Base-by-base conservation (phyloP, 768 basidiomycete genomes). In the Lanmaoa pseudosensibilis region DNA sequence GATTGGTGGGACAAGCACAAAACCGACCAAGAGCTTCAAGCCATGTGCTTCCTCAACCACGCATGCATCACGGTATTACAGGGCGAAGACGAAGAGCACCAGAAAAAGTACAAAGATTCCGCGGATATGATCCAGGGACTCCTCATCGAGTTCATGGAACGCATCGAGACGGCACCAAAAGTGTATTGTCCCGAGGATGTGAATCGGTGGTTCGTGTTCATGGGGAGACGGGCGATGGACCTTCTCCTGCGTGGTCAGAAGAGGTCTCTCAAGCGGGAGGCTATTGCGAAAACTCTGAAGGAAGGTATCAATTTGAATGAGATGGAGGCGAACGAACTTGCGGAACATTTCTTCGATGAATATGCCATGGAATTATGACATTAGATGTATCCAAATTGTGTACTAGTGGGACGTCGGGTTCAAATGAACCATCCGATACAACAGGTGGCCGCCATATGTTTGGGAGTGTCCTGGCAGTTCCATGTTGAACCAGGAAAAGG, bases 401-500 rank as follows among this genome's bases (percentile, higher is more conserved):
- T 18, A 52, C 15, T 19, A 8, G 16, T 13, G 11, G 15, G 15
- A 15, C 49, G 7, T 25, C 4, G 13, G 45, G n/a, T 27, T 52
- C 51, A 32, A 43, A 39, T 18, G 43, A 51, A 45, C 2, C 40
- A 3, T 45, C 54, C 60, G 46, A 55, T n/a, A n/a, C n/a, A n/a
- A n/a, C n/a, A n/a, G n/a, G n/a, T n/a, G n/a, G 38, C 77, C 77
- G 2, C 63, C 63, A 2, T 94, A 88, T 72, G 81, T 94, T 19
- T 98, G 96, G 96, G 93, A 97, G 69, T 88, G 86, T 48, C 79
- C 87, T n/a, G 96, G 96, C 1, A 78, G 32, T 78, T 98, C 39
- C 89, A 95, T 64, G 82, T 91, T 54, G 96, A 99, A 75, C 88
- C 93, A 0, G 93, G 94, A 2, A 98, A 98, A 67, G 94, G 94